Base-by-base conservation (phyloP, 1,284 basidiomycete genomes). In the Tetrapyrgos nigripes region DNA sequence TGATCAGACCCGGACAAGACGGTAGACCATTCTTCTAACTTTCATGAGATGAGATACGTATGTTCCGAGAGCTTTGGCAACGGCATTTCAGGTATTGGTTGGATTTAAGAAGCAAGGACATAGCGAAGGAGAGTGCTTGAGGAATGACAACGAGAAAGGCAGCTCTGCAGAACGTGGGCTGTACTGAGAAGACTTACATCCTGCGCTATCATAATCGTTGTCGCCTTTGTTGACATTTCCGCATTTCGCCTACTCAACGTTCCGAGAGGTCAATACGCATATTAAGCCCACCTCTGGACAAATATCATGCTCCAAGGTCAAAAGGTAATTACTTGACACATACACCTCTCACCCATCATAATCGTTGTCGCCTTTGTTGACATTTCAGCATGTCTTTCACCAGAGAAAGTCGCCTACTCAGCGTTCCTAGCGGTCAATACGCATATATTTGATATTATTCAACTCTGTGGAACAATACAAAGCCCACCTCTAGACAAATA, bases 241-340 rank as follows among this genome's bases (percentile, higher is more conserved):
- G 58, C 55, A n/a, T 29, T n/a, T n/a, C n/a, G n/a, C 58, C 4
- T 29, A 9, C 44, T 59, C 37, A 14, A 59, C 37, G 31, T 59
- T 59, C 47, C 53, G 46, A 55, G n/a, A 5, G 55, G 51, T 45
- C 58, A 54, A 43, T 59, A 26, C 3, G 24, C 46, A 23, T 51
- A 52, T 28, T 53, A 59, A 4, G 23, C 29, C 23, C 31, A 40
- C n/a, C 19, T 31, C 19, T 8, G 50, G n/a, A n/a, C n/a, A n/a
- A n/a, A n/a, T n/a, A n/a, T n/a, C n/a, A n/a, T n/a, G n/a, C n/a
- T n/a, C n/a, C n/a, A n/a, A n/a, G n/a, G n/a, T n/a, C n/a, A n/a
- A n/a, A n/a, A n/a, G n/a, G n/a, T n/a, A n/a, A n/a, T n/a, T n/a
- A n/a, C n/a, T n/a, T n/a, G n/a, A n/a, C n/a, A n/a, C n/a, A n/a